Percentiles rank a stretch among this genome's conserved stretches.
Conservation (phyloP, 2,329 filamentous ascomycete species). For the Colletotrichum sp. region DNA sequence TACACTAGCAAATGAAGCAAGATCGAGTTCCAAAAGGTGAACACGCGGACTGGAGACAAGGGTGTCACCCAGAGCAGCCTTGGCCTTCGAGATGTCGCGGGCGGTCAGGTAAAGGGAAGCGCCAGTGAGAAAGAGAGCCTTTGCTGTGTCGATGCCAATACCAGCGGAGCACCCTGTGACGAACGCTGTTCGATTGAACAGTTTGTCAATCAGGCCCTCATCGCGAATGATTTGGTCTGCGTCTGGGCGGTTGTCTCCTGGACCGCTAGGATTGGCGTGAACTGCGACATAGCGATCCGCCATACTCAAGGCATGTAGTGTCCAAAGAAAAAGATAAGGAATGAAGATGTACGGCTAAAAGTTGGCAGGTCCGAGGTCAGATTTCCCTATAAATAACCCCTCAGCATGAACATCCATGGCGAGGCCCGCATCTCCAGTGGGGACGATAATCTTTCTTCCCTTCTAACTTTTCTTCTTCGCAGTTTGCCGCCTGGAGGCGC, state of each 20-base stretch:
- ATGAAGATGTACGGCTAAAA: background rate
- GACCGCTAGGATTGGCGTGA: background rate
- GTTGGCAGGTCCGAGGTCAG: background rate
- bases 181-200: background rate
- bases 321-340: background rate
- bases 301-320: background rate
- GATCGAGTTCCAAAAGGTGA: background rate
- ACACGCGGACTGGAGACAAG: background rate
- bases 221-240: conserved; percentile 18
- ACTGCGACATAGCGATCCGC: background rate
- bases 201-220: background rate
- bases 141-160: conserved; percentile 44
- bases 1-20: conserved; percentile 24
- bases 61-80: conserved; percentile 26
- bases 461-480: no score
- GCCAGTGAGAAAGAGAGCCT: background rate
- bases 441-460: background rate
- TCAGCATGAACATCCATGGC: background rate
- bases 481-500: no score
- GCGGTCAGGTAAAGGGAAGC: conserved; percentile 29
- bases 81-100: conserved; percentile 35
- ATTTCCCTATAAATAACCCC: background rate
- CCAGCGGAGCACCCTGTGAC: conserved; percentile 43
- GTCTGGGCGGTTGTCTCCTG: conserved; percentile 16
- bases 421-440: background rate